Conservation (phyloP, 169 alveolate genomes). For the Neospora caninum region DNA sequence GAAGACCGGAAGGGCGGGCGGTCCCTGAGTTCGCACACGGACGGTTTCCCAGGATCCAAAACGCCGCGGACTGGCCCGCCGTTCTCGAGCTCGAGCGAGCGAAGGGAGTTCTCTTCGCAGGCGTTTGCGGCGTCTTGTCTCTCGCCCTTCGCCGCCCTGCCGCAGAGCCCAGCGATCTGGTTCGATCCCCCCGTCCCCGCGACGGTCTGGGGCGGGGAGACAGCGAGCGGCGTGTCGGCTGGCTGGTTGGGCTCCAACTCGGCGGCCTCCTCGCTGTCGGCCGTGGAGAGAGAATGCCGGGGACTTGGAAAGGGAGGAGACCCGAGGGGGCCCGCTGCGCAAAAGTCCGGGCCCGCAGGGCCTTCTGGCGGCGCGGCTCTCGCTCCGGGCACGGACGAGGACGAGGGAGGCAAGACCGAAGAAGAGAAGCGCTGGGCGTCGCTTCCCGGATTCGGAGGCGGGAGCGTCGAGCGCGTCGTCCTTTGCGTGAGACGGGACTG, state of each 20-base stretch:
- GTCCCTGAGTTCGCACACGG: neutral
- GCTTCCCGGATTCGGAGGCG: slow-evolving; percentile 3
- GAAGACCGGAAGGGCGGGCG: neutral
- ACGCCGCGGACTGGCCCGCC: neutral
- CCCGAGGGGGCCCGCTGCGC: slow-evolving; percentile 41
- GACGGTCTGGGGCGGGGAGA: neutral
- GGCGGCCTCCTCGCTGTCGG: slow-evolving; percentile 36
- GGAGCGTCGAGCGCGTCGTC: slow-evolving; percentile 24
- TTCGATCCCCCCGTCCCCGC: slow-evolving; percentile 38
- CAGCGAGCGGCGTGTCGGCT: neutral
- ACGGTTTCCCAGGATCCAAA: neutral
- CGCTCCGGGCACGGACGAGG: neutral
- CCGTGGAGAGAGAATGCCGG: neutral
- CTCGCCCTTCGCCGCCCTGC: slow-evolving; percentile 9
- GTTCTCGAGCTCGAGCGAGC: neutral
- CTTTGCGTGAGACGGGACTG: neutral
- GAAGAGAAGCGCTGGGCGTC: slow-evolving; percentile 5
- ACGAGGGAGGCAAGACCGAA: neutral
- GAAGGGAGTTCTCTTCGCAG: neutral
- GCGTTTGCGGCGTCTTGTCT: neutral
- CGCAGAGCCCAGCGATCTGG: slow-evolving; percentile 27
- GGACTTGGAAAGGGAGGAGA: neutral
- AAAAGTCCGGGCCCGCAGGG: slow-evolving; percentile 12
- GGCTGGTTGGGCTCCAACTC: slow-evolving; percentile 43
- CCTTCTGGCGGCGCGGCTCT: neutral